A percentile compares a stretch with the other conserved stretches of the same genome.
Conservation (phyloP, 2,329 filamentous ascomycete genomes). For the Ophiocordyceps australis region DNA sequence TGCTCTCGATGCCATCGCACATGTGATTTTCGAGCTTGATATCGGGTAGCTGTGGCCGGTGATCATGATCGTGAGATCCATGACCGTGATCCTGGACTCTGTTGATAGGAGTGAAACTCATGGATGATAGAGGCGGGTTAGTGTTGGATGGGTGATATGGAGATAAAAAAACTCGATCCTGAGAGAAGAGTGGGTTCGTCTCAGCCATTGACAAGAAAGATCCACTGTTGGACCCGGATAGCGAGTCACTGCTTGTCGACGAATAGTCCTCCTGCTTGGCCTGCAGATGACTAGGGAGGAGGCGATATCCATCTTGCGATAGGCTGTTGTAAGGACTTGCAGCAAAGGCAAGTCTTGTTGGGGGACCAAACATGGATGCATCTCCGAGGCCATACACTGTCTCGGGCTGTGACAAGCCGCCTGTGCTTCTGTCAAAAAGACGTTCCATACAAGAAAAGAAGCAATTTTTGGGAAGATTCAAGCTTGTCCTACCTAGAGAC, state of each 20-base stretch:
- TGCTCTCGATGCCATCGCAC: constrained; percentile 7
- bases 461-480: too few species aligned
- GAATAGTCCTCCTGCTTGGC: constrained; percentile 11
- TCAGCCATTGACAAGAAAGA: constrained; percentile 11
- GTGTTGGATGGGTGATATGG: constrained; percentile 8
- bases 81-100: constrained; percentile 5
- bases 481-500: constrained; percentile 3
- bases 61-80: constrained; percentile 3
- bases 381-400: constrained; percentile 11
- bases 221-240: constrained; percentile 5
- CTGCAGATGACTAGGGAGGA: constrained; percentile 7
- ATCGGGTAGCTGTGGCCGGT: constrained; percentile 1
- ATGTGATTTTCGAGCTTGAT: constrained; percentile 10
- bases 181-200: constrained; percentile 14
- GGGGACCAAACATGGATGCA: constrained; percentile 11
- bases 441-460: too few species aligned
- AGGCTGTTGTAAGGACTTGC: constrained; percentile 7
- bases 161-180: constrained; percentile 12
- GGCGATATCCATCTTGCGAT: constrained; percentile 9
- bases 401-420: constrained; percentile 9
- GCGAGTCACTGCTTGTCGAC: constrained; percentile 5
- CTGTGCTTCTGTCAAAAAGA: constrained; percentile 6
- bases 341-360: constrained; percentile 11
- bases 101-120: constrained; percentile 13
- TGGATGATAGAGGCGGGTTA: constrained; percentile 7